Evolutionary conservation across 2,329 filamentous ascomycete species (phyloP), one percentile per base, ranked within the genome.

Genomic region (Paecilomyces dactylethromorphus): DNA sequence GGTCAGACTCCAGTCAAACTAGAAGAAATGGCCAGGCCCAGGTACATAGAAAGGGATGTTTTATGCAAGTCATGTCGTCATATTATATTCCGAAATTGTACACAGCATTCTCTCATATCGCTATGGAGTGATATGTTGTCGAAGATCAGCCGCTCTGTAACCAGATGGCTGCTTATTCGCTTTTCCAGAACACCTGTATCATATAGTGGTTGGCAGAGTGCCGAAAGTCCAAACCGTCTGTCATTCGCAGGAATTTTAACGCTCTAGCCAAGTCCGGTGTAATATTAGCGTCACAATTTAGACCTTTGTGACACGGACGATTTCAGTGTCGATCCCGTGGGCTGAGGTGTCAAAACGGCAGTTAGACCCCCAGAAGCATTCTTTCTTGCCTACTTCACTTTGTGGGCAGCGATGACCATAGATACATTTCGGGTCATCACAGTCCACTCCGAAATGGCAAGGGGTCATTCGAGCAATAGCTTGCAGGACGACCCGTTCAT

Each of bases 331-430:
- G 63, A 86, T 79, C 13, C 80, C 81, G 68, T 87, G 85, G 60
- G 85, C 77, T 59, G 82, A 79, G 15, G 71, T 68, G 35, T 81
- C 77, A 65, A 87, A 87, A 33, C 84, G 80, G 74, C 85, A 87
- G 56, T 74, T 76, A 6, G 81, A 78, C 13, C 81, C 82, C 71
- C 83, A 85, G 64, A 82, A 81, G 66, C 85, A 87, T 18, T 76
- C 78, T 66, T 81, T 81, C 55, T 74, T 78, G 39, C 81, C 81
- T 29, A 78, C 76, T 59, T 78, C 73, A 33, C 76, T 78, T 61
- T 83, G 82, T 18, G 83, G 83, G 66, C 84, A 87, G 35, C 82
- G 79, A 69, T 87, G 85, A 22, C 85, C 85, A 66, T 86, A 87
- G 56, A 87, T 86, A 71, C 85, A 87, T 59, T 81, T 81, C 1